phyloP scores from a whole-genome alignment of 345 rosid genomes.

The Streptanthus diversifolius region DNA sequence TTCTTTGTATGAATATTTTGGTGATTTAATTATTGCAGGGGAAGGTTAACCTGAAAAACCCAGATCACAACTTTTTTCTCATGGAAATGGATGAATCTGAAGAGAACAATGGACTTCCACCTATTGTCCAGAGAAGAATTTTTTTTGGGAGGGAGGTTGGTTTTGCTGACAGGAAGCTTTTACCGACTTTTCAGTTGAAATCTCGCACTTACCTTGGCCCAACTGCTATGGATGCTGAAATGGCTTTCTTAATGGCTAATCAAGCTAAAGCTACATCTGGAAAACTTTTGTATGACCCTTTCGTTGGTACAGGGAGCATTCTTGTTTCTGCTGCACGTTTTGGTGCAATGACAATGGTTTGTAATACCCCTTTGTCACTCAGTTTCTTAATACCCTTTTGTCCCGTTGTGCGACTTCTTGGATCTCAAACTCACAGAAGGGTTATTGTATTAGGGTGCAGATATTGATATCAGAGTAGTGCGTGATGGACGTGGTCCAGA shows the following conservation, averaged over 20 bases:
- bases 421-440: conserved; percentile 18
- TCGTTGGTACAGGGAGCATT: conserved; percentile 96
- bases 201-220: conserved; percentile 89
- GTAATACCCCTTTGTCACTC: conserved; percentile 6
- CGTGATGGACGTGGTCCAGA: conserved; percentile 98
- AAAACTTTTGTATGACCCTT: conserved; percentile 90
- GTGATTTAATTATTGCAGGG: conserved; percentile 52
- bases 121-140: conserved; percentile 58
- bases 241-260: conserved; percentile 96
- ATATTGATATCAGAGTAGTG: conserved; percentile 89
- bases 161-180: conserved; percentile 78
- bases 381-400: background rate
- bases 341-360: conserved; percentile 89
- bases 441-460: conserved; percentile 71
- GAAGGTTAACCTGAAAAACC: conserved; percentile 61
- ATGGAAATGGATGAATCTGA: conserved; percentile 83
- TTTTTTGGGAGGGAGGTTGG: conserved; percentile 95
- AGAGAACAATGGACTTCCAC: conserved; percentile 83
- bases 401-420: background rate
- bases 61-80: conserved; percentile 78
- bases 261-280: conserved; percentile 80
- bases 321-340: conserved; percentile 91
- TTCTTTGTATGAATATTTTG: background rate
- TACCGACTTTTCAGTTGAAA: conserved; percentile 84
- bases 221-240: conserved; percentile 98